phyloP scores from a whole-genome alignment of 2,329 filamentous ascomycete species.

The Epichloe festucae region DNA sequence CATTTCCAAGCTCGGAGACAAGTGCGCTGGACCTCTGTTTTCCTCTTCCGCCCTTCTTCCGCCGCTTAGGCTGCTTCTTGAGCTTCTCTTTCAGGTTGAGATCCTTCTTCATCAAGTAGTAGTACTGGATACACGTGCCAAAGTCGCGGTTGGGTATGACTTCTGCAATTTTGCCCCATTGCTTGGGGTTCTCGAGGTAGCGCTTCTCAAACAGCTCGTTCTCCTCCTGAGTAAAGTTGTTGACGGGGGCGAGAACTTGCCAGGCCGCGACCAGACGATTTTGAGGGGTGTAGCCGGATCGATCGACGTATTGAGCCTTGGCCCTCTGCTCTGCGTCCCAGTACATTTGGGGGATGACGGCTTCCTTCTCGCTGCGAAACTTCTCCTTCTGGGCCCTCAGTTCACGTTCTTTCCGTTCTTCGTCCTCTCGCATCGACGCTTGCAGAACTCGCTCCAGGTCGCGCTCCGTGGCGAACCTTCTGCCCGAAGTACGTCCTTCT shows the following conservation, averaged over 20 bases:
- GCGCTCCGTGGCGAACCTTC: slow-evolving; percentile 56
- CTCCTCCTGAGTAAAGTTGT: slow-evolving; percentile 65
- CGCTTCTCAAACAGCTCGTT: slow-evolving; percentile 57
- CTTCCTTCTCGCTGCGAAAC: slow-evolving; percentile 65
- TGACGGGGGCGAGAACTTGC: slow-evolving; percentile 57
- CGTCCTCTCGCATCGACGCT: slow-evolving; percentile 58
- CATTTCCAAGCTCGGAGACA: slow-evolving; percentile 52
- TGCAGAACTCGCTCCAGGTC: slow-evolving; percentile 61
- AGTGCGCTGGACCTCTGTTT: slow-evolving; percentile 51
- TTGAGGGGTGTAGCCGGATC: slow-evolving; percentile 49
- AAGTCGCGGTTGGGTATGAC: slow-evolving; percentile 56
- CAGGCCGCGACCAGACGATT: slow-evolving; percentile 57
- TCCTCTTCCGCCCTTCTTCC: slow-evolving; percentile 41
- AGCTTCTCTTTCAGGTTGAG: slow-evolving; percentile 66
- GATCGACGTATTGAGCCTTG: slow-evolving; percentile 49
- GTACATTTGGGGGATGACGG: slow-evolving; percentile 58
- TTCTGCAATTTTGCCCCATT: slow-evolving; percentile 68
- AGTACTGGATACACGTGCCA: slow-evolving; percentile 72
- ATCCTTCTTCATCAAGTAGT: slow-evolving; percentile 67
- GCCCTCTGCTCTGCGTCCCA: slow-evolving; percentile 47
- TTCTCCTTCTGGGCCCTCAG: slow-evolving; percentile 51
- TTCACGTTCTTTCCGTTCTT: slow-evolving; percentile 57
- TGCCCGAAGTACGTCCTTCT: slow-evolving; percentile 40
- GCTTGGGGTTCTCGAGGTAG: slow-evolving; percentile 66
- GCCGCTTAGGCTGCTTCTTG: slow-evolving; percentile 47